These are phyloP conservation scores for Aspergillus eucalypticola DNA, from an alignment of 2,329 filamentous ascomycete genomes.

Conservation along the genomic window DNA sequence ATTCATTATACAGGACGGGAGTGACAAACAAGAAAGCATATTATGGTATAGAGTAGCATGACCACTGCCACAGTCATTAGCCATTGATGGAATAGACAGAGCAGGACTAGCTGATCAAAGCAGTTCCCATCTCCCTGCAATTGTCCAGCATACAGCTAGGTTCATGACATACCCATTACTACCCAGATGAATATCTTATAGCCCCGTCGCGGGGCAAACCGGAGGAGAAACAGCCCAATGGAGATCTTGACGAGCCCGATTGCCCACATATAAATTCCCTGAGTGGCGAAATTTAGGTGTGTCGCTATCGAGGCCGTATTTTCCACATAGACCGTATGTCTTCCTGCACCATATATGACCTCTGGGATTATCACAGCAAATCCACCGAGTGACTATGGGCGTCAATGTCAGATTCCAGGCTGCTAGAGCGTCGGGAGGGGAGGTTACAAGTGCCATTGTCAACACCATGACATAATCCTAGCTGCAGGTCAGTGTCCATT, in stretches of 20 bases:
- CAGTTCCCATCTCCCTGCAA: too few relatives aligned
- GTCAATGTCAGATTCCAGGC: not conserved
- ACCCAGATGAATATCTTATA: constrained; percentile 40
- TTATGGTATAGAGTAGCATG: constrained; percentile 20
- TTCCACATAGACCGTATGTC: constrained; percentile 48
- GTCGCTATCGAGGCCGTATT: constrained; percentile 39
- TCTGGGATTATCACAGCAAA: constrained; percentile 45
- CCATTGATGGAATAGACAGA: too few relatives aligned
- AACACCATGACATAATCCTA: constrained; percentile 23
- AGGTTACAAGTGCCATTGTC: constrained; percentile 19
- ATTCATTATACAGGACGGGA: constrained; percentile 29
- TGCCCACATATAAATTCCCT: constrained; percentile 29
- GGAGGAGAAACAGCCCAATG: constrained; percentile 45
- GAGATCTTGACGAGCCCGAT: constrained; percentile 48
- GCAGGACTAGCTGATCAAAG: too few relatives aligned
- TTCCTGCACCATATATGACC: constrained; percentile 49
- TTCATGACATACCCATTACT: constrained; percentile 33
- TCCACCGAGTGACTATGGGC: constrained; percentile 36
- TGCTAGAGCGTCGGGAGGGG: not conserved
- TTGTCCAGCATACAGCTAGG: not conserved
- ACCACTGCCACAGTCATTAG: constrained; percentile 11
- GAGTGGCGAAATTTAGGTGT: constrained; percentile 43
- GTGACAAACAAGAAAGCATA: constrained; percentile 20
- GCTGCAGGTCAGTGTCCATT: not conserved
- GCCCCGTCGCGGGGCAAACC: constrained; percentile 42